Conservation (phyloP, 108 stramenopile genomes). For the Nannochloropsis gaditana region DNA sequence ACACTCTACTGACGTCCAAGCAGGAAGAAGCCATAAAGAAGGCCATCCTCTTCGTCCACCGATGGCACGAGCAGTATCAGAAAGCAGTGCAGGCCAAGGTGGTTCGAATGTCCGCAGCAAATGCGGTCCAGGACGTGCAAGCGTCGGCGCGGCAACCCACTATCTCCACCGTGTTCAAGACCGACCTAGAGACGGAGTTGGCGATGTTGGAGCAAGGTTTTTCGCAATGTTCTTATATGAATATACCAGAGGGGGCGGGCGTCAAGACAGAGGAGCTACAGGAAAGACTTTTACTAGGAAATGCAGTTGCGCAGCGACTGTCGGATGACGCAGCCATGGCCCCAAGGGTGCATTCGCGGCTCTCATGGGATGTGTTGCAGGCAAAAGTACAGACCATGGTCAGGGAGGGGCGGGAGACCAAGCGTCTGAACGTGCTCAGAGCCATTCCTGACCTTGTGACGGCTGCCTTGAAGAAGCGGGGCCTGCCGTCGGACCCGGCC, state of each 20-base stretch:
- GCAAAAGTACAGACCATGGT: not conserved
- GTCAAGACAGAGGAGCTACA: no score
- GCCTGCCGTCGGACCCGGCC: not conserved
- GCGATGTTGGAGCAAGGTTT: not conserved
- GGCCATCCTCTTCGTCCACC: not conserved
- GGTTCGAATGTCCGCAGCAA: not conserved
- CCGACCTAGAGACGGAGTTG: not conserved
- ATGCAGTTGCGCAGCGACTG: not conserved
- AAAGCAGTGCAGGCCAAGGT: not conserved
- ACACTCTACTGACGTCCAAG: not conserved
- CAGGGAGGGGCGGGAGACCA: not conserved
- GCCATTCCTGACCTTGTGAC: not conserved
- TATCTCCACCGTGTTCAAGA: not conserved
- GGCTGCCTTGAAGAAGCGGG: not conserved
- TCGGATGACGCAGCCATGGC: not conserved
- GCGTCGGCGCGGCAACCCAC: no score
- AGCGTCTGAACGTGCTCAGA: slow-evolving; percentile 7
- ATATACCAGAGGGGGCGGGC: no score
- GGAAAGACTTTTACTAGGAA: no score
- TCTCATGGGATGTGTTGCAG: not conserved
- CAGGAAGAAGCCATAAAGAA: not conserved
- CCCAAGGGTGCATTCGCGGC: not conserved
- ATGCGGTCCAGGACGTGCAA: no score
- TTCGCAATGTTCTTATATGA: not conserved
- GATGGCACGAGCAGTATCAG: not conserved